Percentiles rank a stretch among this genome's conserved stretches.
Conservation (phyloP, 108 stramenopile species). For the Skeletonema costatum region DNA sequence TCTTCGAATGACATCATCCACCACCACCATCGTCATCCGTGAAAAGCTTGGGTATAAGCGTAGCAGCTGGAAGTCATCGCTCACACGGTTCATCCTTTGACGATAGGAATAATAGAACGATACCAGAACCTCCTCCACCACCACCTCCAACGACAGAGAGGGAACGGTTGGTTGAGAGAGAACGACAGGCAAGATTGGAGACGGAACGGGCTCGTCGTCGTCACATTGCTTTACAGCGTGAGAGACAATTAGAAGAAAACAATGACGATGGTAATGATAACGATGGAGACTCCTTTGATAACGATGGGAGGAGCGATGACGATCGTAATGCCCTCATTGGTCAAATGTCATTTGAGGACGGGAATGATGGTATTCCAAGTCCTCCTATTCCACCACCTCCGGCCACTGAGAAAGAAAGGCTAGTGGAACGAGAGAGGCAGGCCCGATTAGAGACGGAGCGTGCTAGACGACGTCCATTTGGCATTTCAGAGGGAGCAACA, state of each 20-base stretch:
- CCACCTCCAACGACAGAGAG: constrained; percentile 33
- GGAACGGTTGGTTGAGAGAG: constrained; percentile 70
- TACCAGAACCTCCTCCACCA: constrained; percentile 8
- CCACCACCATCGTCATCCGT: not conserved
- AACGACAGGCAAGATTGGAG: constrained; percentile 73
- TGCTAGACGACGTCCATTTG: constrained; percentile 78
- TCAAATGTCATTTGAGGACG: not conserved
- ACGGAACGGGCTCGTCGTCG: constrained; percentile 60
- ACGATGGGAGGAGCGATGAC: not conserved
- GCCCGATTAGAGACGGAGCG: constrained; percentile 71
- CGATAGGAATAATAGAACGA: not conserved
- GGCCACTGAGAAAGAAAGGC: constrained; percentile 71
- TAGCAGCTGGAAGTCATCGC: not conserved
- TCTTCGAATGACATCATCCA: not conserved
- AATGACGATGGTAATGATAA: not conserved
- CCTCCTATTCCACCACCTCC: constrained; percentile 48
- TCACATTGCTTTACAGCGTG: constrained; percentile 14
- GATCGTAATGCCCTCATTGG: not conserved
- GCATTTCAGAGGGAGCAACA: constrained; percentile 42
- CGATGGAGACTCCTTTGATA: constrained; percentile 3
- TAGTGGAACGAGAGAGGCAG: constrained; percentile 80
- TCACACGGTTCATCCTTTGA: not conserved
- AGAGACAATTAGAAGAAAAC: not conserved
- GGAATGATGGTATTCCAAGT: not conserved
- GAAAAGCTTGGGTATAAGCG: not conserved